Evolutionary conservation across 1,284 basidiomycete species (phyloP).

Genomic region (Naganishia albida): DNA sequence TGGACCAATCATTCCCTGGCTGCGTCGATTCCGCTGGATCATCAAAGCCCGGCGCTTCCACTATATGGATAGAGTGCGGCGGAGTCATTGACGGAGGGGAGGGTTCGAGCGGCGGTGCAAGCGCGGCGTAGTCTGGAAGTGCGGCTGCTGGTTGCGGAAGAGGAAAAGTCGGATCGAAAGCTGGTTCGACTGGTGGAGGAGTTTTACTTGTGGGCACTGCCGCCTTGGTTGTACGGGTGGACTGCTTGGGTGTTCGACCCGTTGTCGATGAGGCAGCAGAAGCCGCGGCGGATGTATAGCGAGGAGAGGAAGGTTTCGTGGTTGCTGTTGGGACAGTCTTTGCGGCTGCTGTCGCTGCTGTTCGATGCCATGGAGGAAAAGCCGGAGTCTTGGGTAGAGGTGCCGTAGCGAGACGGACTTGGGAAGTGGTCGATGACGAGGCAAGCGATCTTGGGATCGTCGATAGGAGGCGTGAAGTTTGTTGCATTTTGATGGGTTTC

Average conservation of each 20-base stretch:
- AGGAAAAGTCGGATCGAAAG: constrained; percentile 24
- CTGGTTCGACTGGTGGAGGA: neutral
- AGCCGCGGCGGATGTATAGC: constrained; percentile 1
- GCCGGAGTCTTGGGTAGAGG: neutral
- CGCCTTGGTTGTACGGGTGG: neutral
- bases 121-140: constrained; percentile 30
- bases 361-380: neutral
- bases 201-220: neutral
- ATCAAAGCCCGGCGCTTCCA: constrained; percentile 5
- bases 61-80: neutral
- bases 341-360: constrained; percentile 5
- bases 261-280: neutral
- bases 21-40: neutral
- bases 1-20: constrained; percentile 71
- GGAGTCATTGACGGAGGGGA: neutral
- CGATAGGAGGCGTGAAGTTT: constrained; percentile 1
- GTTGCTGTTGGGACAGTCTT: neutral
- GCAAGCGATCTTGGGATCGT: neutral
- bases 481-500: neutral
- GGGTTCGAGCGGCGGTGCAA: constrained; percentile 26
- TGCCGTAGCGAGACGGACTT: neutral
- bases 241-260: constrained; percentile 1
- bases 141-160: constrained; percentile 27
- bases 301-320: constrained; percentile 7
- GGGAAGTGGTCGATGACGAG: neutral